These are phyloP conservation scores for Clonostachys rhizophaga DNA, from an alignment of 2,329 filamentous ascomycete genomes.

Conservation along the genomic window DNA sequence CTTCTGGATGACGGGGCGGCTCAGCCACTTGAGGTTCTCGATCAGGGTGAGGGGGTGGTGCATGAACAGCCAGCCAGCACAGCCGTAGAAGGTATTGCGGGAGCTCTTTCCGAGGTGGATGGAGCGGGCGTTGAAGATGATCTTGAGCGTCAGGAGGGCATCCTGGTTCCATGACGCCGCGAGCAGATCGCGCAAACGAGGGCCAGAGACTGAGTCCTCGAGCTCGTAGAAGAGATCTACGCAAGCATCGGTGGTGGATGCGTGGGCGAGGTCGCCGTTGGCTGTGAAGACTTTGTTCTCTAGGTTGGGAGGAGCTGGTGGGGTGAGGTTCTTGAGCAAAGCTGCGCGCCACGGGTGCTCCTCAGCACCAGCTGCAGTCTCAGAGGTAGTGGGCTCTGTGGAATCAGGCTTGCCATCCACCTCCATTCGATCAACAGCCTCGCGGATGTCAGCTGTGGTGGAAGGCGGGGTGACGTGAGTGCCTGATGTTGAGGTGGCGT, in stretches of 20 bases:
- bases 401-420: not conserved
- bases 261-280: slow-evolving; percentile 42
- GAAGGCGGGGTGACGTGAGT: slow-evolving; percentile 17
- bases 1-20: slow-evolving; percentile 50
- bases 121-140: slow-evolving; percentile 57
- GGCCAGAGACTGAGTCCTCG: slow-evolving; percentile 23
- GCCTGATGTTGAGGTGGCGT: slow-evolving; percentile 13
- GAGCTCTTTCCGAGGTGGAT: slow-evolving; percentile 55
- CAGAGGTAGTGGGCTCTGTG: not conserved
- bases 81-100: slow-evolving; percentile 41
- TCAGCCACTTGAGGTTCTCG: slow-evolving; percentile 49
- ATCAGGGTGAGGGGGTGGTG: slow-evolving; percentile 50
- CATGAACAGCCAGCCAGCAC: slow-evolving; percentile 50
- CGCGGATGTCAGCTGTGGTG: slow-evolving; percentile 11
- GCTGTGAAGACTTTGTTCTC: slow-evolving; percentile 45
- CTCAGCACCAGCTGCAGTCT: too few relatives aligned
- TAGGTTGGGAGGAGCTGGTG: slow-evolving; percentile 6
- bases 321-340: slow-evolving; percentile 12
- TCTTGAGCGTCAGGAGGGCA: slow-evolving; percentile 43
- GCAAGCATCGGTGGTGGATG: slow-evolving; percentile 36
- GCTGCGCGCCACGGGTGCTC: slow-evolving; percentile 26
- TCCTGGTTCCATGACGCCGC: slow-evolving; percentile 43
- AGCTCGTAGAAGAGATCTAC: slow-evolving; percentile 52
- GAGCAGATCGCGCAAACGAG: slow-evolving; percentile 32
- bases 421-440: slow-evolving; percentile 3